Conservation (phyloP, 768 basidiomycete genomes). For the Russula compacta region DNA sequence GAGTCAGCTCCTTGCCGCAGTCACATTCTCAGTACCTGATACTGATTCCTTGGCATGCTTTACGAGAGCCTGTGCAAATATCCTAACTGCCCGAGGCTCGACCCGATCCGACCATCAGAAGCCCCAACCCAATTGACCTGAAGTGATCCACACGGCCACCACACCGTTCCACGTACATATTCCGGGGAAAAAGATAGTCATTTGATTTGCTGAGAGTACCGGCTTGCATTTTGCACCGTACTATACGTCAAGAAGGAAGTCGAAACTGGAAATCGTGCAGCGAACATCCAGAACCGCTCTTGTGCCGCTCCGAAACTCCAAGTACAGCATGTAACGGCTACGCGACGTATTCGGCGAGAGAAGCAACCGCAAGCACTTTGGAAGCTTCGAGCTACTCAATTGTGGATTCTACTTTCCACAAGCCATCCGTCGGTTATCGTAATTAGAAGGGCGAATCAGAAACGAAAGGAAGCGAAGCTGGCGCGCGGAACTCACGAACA, state of each 20-base stretch:
- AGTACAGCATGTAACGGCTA: neutral
- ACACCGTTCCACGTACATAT: neutral
- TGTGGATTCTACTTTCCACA: neutral
- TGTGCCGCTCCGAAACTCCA: neutral
- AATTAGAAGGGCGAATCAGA: neutral
- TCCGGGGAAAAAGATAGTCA: neutral
- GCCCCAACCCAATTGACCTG: neutral
- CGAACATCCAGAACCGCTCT: neutral
- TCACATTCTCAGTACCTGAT: no score
- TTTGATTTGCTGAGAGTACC: neutral
- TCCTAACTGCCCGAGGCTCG: neutral
- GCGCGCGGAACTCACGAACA: neutral
- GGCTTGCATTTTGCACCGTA: neutral
- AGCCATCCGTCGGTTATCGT: neutral
- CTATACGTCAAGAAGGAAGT: neutral
- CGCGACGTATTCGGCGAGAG: neutral
- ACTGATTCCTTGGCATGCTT: neutral
- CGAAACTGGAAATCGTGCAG: neutral
- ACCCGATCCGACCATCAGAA: neutral
- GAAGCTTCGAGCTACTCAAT: neutral
- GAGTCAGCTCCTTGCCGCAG: no score
- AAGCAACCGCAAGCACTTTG: neutral
- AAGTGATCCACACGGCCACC: neutral
- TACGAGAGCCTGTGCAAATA: neutral
- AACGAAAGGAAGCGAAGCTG: neutral